Evolutionary conservation across 2,329 filamentous ascomycete species (phyloP).

Genomic region (Colletotrichum higginsianum): DNA sequence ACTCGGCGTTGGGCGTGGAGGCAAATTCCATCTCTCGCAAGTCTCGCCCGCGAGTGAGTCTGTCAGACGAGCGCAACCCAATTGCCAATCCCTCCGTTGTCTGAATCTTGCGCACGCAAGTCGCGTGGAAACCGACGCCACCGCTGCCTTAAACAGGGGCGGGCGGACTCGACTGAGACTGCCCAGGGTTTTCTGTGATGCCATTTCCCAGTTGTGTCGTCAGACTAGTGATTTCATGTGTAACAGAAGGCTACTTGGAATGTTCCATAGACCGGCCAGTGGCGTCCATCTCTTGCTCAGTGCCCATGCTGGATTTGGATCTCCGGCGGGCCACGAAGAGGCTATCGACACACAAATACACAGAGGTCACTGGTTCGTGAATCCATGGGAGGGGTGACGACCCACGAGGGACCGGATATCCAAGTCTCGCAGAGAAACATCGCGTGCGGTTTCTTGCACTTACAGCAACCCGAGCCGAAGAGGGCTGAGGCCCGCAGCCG

Average conservation of each 20-base stretch:
- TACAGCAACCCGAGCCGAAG: conserved; percentile 20
- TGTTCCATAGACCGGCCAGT: conserved; percentile 15
- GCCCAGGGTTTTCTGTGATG: conserved; percentile 7
- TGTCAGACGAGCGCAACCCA: conserved; percentile 14
- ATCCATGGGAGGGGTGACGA: background rate
- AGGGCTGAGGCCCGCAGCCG: background rate
- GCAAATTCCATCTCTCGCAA: conserved; percentile 1
- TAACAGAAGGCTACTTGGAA: conserved; percentile 18
- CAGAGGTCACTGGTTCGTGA: conserved; percentile 23
- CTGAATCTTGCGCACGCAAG: conserved; percentile 5
- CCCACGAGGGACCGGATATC: background rate
- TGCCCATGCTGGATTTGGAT: background rate
- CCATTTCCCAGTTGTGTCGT: conserved; percentile 13
- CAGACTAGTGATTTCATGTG: conserved; percentile 23
- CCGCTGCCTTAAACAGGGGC: conserved; percentile 1
- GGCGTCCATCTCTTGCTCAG: conserved; percentile 2
- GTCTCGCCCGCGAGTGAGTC: conserved; percentile 1
- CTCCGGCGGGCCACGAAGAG: conserved; percentile 13
- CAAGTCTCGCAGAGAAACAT: background rate
- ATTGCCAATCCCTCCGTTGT: background rate
- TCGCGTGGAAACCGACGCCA: conserved; percentile 22
- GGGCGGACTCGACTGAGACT: background rate
- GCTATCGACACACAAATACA: background rate
- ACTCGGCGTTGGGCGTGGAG: background rate
- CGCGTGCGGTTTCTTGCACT: background rate